Percentiles rank a stretch among this genome's conserved stretches.
These are phyloP conservation scores for Talaromyces sp. DNA, from an alignment of 2,329 filamentous ascomycete genomes.

Conservation along the genomic window DNA sequence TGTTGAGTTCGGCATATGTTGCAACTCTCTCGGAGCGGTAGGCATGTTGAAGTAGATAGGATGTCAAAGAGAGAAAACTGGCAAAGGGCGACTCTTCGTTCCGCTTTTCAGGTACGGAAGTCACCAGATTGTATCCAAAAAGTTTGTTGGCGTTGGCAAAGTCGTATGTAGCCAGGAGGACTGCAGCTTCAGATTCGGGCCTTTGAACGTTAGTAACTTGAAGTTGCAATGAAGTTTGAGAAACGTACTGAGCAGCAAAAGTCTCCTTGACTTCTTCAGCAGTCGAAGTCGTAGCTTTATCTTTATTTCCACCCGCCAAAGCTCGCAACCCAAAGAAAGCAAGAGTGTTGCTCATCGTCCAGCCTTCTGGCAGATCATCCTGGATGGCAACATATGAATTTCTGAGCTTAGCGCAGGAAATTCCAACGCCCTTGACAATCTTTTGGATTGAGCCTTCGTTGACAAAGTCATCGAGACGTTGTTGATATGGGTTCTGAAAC, in stretches of 20 bases:
- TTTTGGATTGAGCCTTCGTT: constrained; percentile 84
- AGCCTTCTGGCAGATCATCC: constrained; percentile 85
- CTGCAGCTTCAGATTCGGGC: constrained; percentile 72
- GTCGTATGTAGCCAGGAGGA: constrained; percentile 84
- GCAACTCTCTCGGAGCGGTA: constrained; percentile 75
- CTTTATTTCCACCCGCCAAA: constrained; percentile 66
- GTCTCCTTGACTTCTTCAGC: constrained; percentile 77
- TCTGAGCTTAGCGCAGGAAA: constrained; percentile 65
- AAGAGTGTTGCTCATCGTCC: constrained; percentile 77
- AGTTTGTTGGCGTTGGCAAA: constrained; percentile 93
- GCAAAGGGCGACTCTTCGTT: constrained; percentile 71
- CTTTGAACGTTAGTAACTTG: constrained; percentile 46
- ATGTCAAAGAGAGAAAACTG: constrained; percentile 80
- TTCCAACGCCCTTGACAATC: constrained; percentile 72
- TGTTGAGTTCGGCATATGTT: constrained; percentile 77
- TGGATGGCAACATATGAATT: constrained; percentile 79
- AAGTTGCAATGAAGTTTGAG: constrained; percentile 19
- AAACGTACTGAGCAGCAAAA: constrained; percentile 72
- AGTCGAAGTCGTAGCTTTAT: constrained; percentile 59
- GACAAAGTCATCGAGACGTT: constrained; percentile 90
- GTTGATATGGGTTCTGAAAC: constrained; percentile 91
- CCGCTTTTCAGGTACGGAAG: constrained; percentile 57
- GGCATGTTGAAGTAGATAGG: constrained; percentile 90
- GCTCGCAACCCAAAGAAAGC: constrained; percentile 79
- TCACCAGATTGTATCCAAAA: constrained; percentile 82